Evolutionary conservation across 768 basidiomycete species (phyloP).

Genomic region (Suillus variegatus): DNA sequence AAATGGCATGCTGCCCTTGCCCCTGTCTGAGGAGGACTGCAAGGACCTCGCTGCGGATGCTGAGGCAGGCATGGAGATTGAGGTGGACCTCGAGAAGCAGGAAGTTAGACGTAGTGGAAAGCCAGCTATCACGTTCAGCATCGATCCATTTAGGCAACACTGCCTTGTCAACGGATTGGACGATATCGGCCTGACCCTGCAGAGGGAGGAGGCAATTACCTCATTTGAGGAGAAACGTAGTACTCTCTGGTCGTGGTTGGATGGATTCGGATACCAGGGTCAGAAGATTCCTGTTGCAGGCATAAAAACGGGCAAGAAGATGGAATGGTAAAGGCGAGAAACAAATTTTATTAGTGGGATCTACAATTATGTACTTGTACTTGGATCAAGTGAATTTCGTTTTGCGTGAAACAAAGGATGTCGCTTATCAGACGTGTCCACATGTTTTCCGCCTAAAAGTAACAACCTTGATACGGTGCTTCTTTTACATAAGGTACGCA

Average conservation of each 20-base stretch:
- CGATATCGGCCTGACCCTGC: slow-evolving; percentile 93
- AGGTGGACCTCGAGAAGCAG: slow-evolving; percentile 82
- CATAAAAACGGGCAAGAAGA: slow-evolving; percentile 46
- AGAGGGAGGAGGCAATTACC: slow-evolving; percentile 70
- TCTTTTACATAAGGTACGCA: slow-evolving; percentile 5
- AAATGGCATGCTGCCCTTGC: slow-evolving; percentile 87
- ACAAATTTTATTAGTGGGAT: not conserved
- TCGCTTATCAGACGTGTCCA: not conserved
- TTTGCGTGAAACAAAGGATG: not conserved
- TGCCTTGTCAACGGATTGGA: slow-evolving; percentile 96
- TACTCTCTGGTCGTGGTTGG: slow-evolving; percentile 90
- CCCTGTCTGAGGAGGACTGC: slow-evolving; percentile 70
- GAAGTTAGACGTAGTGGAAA: slow-evolving; percentile 77
- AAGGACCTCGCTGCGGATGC: slow-evolving; percentile 76
- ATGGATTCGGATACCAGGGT: slow-evolving; percentile 90
- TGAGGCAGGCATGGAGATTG: slow-evolving; percentile 70
- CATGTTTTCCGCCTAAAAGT: not conserved
- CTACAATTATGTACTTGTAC: not conserved
- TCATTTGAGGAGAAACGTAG: slow-evolving; percentile 80
- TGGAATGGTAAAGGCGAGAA: slow-evolving; percentile 63
- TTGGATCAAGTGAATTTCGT: slow-evolving; percentile 2
- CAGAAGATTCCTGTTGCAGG: slow-evolving; percentile 64
- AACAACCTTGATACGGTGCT: not conserved
- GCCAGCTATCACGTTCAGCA: slow-evolving; percentile 70
- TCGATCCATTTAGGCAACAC: slow-evolving; percentile 90